These are phyloP conservation scores for Calocybe gambosa DNA, from an alignment of 1,284 basidiomycete species.

Conservation along the genomic window DNA sequence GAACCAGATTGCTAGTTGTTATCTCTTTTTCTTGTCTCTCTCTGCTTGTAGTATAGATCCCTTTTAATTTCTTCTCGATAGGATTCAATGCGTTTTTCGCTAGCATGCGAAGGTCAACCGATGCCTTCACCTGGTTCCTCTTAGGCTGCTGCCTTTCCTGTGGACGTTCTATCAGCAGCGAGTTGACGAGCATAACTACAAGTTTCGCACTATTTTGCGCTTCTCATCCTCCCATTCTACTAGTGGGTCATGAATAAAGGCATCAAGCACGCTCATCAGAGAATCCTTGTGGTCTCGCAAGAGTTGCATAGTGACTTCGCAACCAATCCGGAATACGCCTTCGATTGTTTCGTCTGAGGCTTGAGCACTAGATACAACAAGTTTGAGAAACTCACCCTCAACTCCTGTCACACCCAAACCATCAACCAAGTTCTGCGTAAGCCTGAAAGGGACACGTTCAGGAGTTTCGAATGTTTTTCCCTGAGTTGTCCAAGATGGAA, in stretches of 20 bases:
- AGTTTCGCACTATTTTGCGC: constrained; percentile 44
- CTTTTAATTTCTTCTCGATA: constrained; percentile 81
- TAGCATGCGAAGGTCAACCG: constrained; percentile 51
- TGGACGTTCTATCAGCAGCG: background rate
- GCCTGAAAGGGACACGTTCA: constrained; percentile 91
- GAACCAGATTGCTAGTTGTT: constrained; percentile 82
- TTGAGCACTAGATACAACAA: background rate
- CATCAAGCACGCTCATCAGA: constrained; percentile 93
- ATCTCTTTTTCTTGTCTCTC: constrained; percentile 58
- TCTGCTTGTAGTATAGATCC: constrained; percentile 55
- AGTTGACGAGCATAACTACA: background rate
- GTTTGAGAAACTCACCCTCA: constrained; percentile 56
- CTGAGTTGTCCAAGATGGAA: constrained; percentile 28
- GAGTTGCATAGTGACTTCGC: constrained; percentile 87
- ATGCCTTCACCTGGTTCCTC: constrained; percentile 36
- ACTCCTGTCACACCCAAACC: constrained; percentile 92
- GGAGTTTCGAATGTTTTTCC: constrained; percentile 87
- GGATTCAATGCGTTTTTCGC: constrained; percentile 73
- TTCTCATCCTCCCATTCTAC: constrained; percentile 92
- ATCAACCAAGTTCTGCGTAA: constrained; percentile 93
- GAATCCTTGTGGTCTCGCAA: constrained; percentile 91
- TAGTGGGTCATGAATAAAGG: constrained; percentile 96
- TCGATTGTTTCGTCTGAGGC: background rate
- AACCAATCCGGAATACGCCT: constrained; percentile 91
- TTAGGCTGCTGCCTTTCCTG: constrained; percentile 33